A percentile compares a stretch with the other conserved stretches of the same genome.
phyloP scores from a whole-genome alignment of 2,329 filamentous ascomycete genomes.

The Hypoxylon rubiginosum region DNA sequence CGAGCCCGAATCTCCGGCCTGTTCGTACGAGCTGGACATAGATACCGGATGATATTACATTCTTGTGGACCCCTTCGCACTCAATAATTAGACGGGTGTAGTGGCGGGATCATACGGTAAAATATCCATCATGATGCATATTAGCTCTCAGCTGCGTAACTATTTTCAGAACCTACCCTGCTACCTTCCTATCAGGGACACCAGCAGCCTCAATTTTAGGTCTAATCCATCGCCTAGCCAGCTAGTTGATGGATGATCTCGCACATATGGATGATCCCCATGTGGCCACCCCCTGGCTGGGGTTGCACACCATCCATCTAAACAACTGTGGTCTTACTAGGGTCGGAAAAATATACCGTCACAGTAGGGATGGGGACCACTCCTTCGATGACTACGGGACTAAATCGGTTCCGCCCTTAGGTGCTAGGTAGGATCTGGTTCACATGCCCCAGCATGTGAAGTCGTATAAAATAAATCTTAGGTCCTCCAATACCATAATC shows the following conservation, averaged over 20 bases:
- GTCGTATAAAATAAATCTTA: constrained; percentile 39
- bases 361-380: constrained; percentile 34
- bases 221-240: constrained; percentile 29
- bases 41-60: constrained; percentile 8
- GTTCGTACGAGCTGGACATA: constrained; percentile 5
- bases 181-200: constrained; percentile 20
- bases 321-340: constrained; percentile 16
- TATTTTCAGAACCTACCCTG: constrained; percentile 37
- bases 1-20: constrained; percentile 19
- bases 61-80: constrained; percentile 4
- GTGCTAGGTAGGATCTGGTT: constrained; percentile 12
- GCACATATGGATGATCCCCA: constrained; percentile 22
- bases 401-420: constrained; percentile 21
- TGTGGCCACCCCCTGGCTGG: constrained; percentile 40
- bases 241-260: constrained; percentile 30
- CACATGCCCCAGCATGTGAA: constrained; percentile 23
- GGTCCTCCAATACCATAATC: constrained; percentile 22
- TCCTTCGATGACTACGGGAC: constrained; percentile 27
- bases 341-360: constrained; percentile 30
- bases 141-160: constrained; percentile 24
- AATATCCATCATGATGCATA: constrained; percentile 20
- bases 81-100: constrained; percentile 2
- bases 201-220: constrained; percentile 40
- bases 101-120: constrained; percentile 30
- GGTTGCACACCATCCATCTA: constrained; percentile 39